phyloP scores from a whole-genome alignment of 2,329 filamentous ascomycete species.

The Claviceps capensis region DNA sequence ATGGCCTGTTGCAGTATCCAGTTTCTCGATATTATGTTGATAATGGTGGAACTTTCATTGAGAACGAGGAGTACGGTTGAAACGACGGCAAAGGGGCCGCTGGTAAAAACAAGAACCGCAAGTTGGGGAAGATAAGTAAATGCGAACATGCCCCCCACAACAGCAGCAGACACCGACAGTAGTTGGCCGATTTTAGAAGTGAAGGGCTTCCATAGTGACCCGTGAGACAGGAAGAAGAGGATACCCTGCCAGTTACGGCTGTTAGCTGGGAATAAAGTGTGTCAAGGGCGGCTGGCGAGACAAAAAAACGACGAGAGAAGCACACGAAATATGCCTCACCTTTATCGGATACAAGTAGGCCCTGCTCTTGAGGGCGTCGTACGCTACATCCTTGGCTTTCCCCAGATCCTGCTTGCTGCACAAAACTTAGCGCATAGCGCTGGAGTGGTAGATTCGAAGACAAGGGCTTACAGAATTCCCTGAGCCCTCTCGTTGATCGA shows the following conservation, averaged over 20 bases:
- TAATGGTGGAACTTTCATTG: slow-evolving; percentile 45
- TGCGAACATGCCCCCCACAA: slow-evolving; percentile 72
- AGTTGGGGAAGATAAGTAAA: slow-evolving; percentile 80
- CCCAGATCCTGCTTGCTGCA: slow-evolving; percentile 55
- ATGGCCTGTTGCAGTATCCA: slow-evolving; percentile 73
- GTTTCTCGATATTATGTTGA: slow-evolving; percentile 45
- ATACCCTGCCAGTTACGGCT: slow-evolving; percentile 31
- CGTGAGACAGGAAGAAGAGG: slow-evolving; percentile 43
- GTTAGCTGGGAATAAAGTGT: neutral
- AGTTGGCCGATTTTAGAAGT: slow-evolving; percentile 43
- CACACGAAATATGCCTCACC: slow-evolving; percentile 18
- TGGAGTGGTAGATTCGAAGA: no score
- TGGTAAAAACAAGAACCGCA: slow-evolving; percentile 69
- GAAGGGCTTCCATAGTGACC: slow-evolving; percentile 45
- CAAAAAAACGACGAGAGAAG: no score
- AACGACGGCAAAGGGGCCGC: slow-evolving; percentile 67
- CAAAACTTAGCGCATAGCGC: neutral
- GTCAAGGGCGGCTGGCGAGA: no score
- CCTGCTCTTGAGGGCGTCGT: slow-evolving; percentile 58
- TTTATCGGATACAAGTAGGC: slow-evolving; percentile 81
- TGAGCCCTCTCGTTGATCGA: slow-evolving; percentile 32
- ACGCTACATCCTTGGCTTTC: slow-evolving; percentile 47
- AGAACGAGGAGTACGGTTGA: slow-evolving; percentile 57
- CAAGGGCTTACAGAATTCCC: slow-evolving; percentile 29
- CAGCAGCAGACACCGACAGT: slow-evolving; percentile 53